Evolutionary conservation across 2,329 filamentous ascomycete genomes (phyloP).

Genomic region (Remersonia thermophila): DNA sequence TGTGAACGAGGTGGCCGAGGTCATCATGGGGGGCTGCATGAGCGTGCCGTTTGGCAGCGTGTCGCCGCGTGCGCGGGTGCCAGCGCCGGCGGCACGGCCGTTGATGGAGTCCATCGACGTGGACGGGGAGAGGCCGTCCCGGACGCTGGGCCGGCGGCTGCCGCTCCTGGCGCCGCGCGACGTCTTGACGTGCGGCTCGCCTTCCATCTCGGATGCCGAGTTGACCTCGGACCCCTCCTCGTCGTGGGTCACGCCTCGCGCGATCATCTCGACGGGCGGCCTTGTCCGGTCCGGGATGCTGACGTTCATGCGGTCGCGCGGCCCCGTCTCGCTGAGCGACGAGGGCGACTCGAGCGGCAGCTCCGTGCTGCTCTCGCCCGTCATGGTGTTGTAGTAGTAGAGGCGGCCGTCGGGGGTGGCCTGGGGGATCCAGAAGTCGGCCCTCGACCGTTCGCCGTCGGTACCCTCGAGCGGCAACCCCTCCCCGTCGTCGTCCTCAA

Average conservation of each 20-base stretch:
- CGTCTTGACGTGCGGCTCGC: constrained; percentile 44
- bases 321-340: constrained; percentile 68
- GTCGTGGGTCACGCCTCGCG: constrained; percentile 65
- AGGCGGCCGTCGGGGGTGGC: constrained; percentile 84
- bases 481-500: constrained; percentile 37
- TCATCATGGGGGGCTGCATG: constrained; percentile 37
- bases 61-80: constrained; percentile 43
- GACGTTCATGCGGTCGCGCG: constrained; percentile 78
- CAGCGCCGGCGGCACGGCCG: constrained; percentile 48
- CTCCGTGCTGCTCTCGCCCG: constrained; percentile 88
- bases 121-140: constrained; percentile 67
- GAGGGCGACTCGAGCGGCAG: constrained; percentile 83
- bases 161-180: constrained; percentile 7
- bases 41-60: constrained; percentile 38
- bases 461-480: constrained; percentile 58
- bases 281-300: constrained; percentile 81
- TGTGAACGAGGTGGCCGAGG: constrained; percentile 51
- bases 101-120: constrained; percentile 88
- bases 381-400: constrained; percentile 98
- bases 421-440: constrained; percentile 97
- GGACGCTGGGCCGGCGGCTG: constrained; percentile 48
- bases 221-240: constrained; percentile 77
- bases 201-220: constrained; percentile 78
- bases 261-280: constrained; percentile 83
- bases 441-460: constrained; percentile 62